Evolutionary conservation across 2,329 filamentous ascomycete genomes (phyloP).

Genomic region (Akanthomyces uredinophilus): DNA sequence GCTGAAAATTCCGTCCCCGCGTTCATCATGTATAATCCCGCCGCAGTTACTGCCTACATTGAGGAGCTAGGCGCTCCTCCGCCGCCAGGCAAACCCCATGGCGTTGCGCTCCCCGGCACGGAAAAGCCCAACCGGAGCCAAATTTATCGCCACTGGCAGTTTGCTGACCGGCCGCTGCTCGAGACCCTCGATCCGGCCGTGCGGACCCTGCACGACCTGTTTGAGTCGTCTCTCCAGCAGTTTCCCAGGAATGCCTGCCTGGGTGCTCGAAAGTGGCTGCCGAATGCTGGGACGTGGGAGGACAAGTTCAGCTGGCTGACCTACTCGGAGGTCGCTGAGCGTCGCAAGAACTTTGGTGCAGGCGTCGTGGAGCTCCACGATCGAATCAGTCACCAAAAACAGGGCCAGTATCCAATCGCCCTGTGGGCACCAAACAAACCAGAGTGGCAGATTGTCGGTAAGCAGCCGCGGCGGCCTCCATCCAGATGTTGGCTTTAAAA

Average conservation of each 20-base stretch:
- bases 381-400: conserved; percentile 55
- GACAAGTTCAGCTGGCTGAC: conserved; percentile 71
- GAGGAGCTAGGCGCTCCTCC: conserved; percentile 54
- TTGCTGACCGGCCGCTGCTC: conserved; percentile 64
- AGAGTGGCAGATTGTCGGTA: conserved; percentile 76
- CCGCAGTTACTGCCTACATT: not conserved
- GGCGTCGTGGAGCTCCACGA: conserved; percentile 73
- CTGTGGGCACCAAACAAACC: conserved; percentile 84
- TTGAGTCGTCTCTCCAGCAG: conserved; percentile 58
- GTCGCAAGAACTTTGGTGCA: conserved; percentile 71
- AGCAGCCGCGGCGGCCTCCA: not conserved
- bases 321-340: conserved; percentile 66
- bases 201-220: conserved; percentile 67
- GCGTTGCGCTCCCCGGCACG: conserved; percentile 69
- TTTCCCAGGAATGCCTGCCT: conserved; percentile 63
- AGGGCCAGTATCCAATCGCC: conserved; percentile 65
- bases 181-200: conserved; percentile 61
- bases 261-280: conserved; percentile 70
- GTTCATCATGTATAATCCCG: not conserved
- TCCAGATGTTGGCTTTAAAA: too few relatives aligned
- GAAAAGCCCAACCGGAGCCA: conserved; percentile 66
- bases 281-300: conserved; percentile 61
- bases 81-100: conserved; percentile 71
- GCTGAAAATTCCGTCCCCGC: not conserved
- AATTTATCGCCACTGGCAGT: conserved; percentile 80